Conservation (phyloP, 148 eudicot species). For the Pouteria glomerata region DNA sequence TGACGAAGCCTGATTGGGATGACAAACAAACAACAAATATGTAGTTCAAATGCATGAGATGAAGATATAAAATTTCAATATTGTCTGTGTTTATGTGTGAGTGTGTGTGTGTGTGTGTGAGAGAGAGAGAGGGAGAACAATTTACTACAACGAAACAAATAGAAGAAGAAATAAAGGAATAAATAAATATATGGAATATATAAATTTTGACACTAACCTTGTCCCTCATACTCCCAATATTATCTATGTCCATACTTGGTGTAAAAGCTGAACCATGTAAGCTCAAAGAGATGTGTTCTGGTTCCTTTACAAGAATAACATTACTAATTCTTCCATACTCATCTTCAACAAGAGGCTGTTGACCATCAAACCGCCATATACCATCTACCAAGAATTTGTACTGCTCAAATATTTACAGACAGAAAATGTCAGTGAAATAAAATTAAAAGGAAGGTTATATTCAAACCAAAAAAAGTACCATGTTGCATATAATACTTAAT, state of each 20-base stretch:
- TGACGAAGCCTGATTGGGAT: conserved; percentile 28
- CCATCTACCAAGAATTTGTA: conserved; percentile 45
- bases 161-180: conserved; percentile 4
- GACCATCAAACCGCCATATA: conserved; percentile 24
- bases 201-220: conserved; percentile 9
- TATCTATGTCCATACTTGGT: conserved; percentile 18
- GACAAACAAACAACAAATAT: conserved; percentile 4
- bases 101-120: too few relatives aligned
- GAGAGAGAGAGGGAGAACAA: neutral
- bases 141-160: neutral
- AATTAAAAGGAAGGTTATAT: neutral
- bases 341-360: conserved; percentile 18
- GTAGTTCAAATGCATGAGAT: conserved; percentile 5
- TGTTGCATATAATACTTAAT: neutral
- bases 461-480: neutral
- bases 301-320: conserved; percentile 15
- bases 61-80: neutral
- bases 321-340: conserved; percentile 27
- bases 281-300: conserved; percentile 9
- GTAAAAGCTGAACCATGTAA: conserved; percentile 10
- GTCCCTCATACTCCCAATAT: neutral
- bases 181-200: too few relatives aligned
- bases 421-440: neutral
- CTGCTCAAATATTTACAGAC: conserved; percentile 19
- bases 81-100: neutral